A percentile compares a stretch with the other conserved stretches of the same genome.
Conservation (phyloP, 257 asterid species). For the Marsdenia floribunda region DNA sequence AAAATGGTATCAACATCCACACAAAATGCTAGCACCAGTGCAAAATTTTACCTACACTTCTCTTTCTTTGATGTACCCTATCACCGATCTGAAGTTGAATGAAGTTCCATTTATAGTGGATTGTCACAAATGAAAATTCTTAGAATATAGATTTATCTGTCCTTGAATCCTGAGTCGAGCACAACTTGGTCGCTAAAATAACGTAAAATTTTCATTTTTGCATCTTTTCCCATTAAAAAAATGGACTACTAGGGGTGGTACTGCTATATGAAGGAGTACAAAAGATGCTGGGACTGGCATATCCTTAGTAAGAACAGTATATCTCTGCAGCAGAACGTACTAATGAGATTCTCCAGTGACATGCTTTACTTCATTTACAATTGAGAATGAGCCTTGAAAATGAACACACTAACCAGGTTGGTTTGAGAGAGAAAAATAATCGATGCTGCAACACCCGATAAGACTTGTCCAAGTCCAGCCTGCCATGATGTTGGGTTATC, state of each 20-base stretch:
- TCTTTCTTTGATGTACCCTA: not conserved
- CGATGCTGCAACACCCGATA: conserved; percentile 81
- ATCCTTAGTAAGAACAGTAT: not conserved
- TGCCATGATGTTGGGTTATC: conserved; percentile 31
- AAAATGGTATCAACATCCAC: not conserved
- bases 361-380: not conserved
- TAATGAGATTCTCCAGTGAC: not conserved
- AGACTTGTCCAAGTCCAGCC: conserved; percentile 47
- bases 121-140: not conserved
- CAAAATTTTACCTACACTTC: not conserved
- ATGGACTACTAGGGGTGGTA: not conserved
- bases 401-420: conserved; percentile 52
- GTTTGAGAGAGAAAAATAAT: conserved; percentile 56
- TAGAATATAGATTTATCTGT: not conserved
- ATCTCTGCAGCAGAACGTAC: not conserved
- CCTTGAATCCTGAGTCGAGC: not conserved
- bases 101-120: not conserved
- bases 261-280: not conserved
- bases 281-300: not conserved
- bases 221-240: not conserved
- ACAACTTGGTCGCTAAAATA: not conserved
- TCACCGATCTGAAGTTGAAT: not conserved
- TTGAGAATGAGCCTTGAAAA: not conserved
- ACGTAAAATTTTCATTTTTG: not conserved
- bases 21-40: not conserved